Evolutionary conservation across 108 stramenopile species (phyloP), one percentile per base, ranked within the genome.

Genomic region (Hondaea fermentalgiana): DNA sequence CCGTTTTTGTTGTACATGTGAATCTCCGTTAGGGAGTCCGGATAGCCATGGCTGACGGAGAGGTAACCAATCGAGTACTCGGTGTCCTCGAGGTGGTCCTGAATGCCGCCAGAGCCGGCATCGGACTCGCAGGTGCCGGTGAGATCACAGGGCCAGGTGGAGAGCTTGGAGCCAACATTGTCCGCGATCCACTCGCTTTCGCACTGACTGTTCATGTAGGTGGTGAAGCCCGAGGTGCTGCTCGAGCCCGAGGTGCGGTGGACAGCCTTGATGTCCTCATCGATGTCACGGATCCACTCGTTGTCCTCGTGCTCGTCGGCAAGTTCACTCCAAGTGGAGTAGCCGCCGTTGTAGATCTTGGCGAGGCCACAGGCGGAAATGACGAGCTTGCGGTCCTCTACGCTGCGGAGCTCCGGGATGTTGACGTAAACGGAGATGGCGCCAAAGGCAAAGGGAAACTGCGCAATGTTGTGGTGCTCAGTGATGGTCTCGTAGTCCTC

Each of bases 31-130:
- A 96, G 72, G n/a, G 88, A 89, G 44, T 94, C 95, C 25, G 91
- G 91, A 58, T 91, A 90, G 87, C 96, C 97, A 76, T 97, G 97
- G 16, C 95, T 95, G 53, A 92, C 88, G 58, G 96, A 96, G 87
- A 97, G 93, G 93, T 96, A 97, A 4, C 96, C 96, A 60, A 97
- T 96, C 21, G 96, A 90, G 44, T 95, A 95, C 21, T 57, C 87
- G 58, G 90, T 95, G 3, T 92, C 92, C 4, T 76, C 45, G 57
- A 97, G 92, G 87, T 95, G 95, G 5, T 89, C 87, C 14, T 94
- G 93, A 94, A 97, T 95, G 21, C 93, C 91, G 49, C 92, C 94
- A 45, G 92, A 93, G 60, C 97, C 97, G 60, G 95, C 92, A 6
- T 57, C 87, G 58, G 87, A 87, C 8, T 6, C 21, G 57, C 87